phyloP scores from a whole-genome alignment of 345 rosid genomes.

The Aquilaria yunnanensis region DNA sequence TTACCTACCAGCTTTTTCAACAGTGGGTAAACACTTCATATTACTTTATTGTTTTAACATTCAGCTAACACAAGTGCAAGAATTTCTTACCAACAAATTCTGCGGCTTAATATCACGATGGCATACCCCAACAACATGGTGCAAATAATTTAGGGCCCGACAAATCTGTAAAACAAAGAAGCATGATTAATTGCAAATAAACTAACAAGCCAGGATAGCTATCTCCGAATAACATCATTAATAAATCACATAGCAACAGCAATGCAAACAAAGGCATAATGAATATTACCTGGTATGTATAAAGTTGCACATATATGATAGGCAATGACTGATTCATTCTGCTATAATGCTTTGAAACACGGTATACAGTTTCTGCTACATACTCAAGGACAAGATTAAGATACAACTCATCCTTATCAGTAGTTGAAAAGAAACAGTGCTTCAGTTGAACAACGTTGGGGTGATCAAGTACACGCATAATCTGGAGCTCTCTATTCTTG shows the following conservation, averaged over 20 bases:
- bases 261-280: neutral
- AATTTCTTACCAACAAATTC: conserved; percentile 72
- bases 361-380: conserved; percentile 82
- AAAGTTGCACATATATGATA: conserved; percentile 67
- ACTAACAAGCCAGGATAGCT: neutral
- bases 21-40: too few species aligned
- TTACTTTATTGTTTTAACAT: neutral
- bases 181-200: neutral
- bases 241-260: neutral
- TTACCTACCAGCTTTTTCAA: too few species aligned
- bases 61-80: conserved; percentile 4
- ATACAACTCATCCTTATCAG: conserved; percentile 85
- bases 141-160: conserved; percentile 91
- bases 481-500: conserved; percentile 97
- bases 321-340: conserved; percentile 62
- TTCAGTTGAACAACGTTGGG: conserved; percentile 79
- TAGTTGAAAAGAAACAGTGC: conserved; percentile 89
- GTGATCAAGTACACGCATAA: conserved; percentile 82
- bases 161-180: conserved; percentile 55
- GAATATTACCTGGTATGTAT: conserved; percentile 58
- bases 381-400: conserved; percentile 95
- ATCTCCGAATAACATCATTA: neutral
- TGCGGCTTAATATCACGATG: conserved; percentile 99
- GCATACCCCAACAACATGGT: conserved; percentile 81
- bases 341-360: conserved; percentile 72